Percentiles rank a stretch among this genome's conserved stretches.
Evolutionary conservation across 78 protist species (phyloP).

Genomic region (Polysphondylium violaceum): DNA sequence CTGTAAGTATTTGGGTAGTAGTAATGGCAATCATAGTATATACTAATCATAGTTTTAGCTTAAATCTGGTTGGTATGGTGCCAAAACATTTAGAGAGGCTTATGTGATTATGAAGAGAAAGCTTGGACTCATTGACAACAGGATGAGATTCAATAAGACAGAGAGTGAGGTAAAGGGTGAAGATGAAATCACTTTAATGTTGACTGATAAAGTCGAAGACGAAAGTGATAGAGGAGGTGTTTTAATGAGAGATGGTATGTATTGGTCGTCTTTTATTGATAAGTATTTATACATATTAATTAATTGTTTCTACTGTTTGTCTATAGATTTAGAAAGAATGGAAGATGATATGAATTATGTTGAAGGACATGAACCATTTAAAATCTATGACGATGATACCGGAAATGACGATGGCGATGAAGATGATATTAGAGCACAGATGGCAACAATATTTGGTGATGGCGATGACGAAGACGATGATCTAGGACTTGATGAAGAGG

Average conservation of each 20-base stretch:
- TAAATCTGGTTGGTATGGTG: too few species aligned
- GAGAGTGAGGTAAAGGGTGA: background rate
- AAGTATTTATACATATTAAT: too few species aligned
- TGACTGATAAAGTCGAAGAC: background rate
- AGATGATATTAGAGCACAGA: background rate
- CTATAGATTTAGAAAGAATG: background rate
- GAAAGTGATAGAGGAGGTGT: slow-evolving; percentile 5
- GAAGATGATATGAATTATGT: background rate
- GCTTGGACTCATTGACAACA: background rate
- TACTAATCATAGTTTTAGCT: too few species aligned
- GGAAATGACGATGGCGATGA: background rate
- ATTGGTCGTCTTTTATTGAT: too few species aligned
- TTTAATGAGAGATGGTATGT: background rate
- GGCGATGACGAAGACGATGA: background rate
- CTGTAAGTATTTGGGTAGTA: background rate
- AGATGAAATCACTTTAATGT: background rate
- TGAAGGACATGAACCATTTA: slow-evolving; percentile 5
- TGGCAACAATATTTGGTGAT: background rate
- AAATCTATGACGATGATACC: background rate
- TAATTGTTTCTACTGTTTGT: too few species aligned
- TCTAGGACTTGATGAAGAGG: background rate
- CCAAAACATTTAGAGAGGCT: slow-evolving; percentile 11
- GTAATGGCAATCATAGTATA: background rate
- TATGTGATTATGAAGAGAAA: background rate
- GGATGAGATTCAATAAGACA: background rate